Evolutionary conservation across 164 flowering plant species (phyloP), one percentile per base, ranked within the genome.

Genomic region (Macadamia integrifolia): DNA sequence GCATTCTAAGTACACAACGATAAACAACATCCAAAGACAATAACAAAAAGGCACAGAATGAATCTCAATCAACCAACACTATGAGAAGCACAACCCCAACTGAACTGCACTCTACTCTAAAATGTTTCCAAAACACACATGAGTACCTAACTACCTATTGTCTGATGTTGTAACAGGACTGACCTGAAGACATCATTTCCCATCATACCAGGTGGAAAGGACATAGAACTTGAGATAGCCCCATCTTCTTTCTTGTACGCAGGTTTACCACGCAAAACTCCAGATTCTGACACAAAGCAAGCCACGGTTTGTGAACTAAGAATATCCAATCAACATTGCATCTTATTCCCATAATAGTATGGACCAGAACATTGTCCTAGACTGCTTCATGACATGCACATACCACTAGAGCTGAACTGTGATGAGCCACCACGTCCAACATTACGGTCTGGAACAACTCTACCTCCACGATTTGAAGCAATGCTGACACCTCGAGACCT

Each of bases 191-290:
- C 59, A 65, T 66, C 77, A 80, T 70, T 77, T 72, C 83, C 86
- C 15, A 79, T 49, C 43, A 74, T 46, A 68, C 68, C 77, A 69
- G 85, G 50, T 7, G 76, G 75, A 65, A 81, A 77, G 56, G 83
- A 67, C 40, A 85, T 77, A 69, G 89, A 78, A 68, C 77, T 82
- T 42, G 83, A 71, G 75, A 78, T 71, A 12, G 82, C 56, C 53
- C 94, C 98, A 81, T 83, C 85, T 70, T 91, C 99, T 80, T 85
- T 95, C 86, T 80, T 90, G 80, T 81, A 79, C 28, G 82, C 76
- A 61, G 88, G 67, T 75, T 84, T 95, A 42, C 85, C 80, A 62
- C 79, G 83, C 32, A 64, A 66, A 72, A 55, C 72, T 61, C 83
- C 90, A 64, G 83, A 69, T 3, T 93, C 98, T 93, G 78, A 53